Conservation (phyloP, 352 stramenopile genomes). For the Phytopythium sindhum region DNA sequence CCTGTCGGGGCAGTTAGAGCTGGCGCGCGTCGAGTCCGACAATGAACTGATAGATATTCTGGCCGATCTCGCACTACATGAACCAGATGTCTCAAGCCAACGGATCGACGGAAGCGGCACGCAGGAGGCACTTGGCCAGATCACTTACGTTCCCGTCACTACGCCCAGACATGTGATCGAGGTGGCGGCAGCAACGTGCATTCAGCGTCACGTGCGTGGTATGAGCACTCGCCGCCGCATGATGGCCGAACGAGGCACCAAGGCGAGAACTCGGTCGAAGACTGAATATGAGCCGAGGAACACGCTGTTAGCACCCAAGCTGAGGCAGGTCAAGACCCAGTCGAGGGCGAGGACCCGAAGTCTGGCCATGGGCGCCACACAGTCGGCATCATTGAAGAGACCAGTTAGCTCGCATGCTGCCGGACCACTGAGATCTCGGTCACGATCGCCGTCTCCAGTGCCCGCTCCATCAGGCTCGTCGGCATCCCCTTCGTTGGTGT, state of each 20-base stretch:
- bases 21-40: conserved; percentile 21
- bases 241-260: neutral
- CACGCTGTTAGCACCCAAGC: neutral
- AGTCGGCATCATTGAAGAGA: neutral
- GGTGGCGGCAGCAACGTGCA: conserved; percentile 19
- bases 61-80: conserved; percentile 13
- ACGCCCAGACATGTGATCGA: neutral
- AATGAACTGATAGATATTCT: conserved; percentile 45
- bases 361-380: neutral
- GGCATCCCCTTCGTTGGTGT: neutral
- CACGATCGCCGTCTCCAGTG: neutral
- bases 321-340: neutral
- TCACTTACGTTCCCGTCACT: neutral
- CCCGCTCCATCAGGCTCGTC: neutral
- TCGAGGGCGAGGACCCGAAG: neutral
- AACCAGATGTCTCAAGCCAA: neutral
- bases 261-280: neutral
- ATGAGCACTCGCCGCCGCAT: conserved; percentile 7
- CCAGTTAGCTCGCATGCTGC: too few species aligned
- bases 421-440: neutral
- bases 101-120: too few species aligned
- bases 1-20: neutral
- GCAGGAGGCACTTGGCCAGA: neutral
- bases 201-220: conserved; percentile 24
- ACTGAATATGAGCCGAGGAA: neutral